A percentile compares a stretch with the other conserved stretches of the same genome.
Conservation (phyloP, 306 rosid species). For the Pachyrhizus erosus region DNA sequence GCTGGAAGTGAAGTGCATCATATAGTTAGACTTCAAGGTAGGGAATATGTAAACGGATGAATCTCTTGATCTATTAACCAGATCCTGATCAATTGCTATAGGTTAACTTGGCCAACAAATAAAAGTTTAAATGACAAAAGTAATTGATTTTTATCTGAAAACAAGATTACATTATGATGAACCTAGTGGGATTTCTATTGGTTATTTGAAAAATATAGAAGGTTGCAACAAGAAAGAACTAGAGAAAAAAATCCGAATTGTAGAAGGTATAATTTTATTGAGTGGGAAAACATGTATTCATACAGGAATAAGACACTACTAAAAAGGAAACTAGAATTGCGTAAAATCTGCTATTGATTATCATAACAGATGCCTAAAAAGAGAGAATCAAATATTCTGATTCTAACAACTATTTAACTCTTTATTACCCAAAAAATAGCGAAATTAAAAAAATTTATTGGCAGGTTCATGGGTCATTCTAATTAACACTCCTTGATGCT, state of each 20-base stretch:
- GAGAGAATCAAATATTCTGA: background rate
- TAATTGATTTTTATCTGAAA: conserved; percentile 1
- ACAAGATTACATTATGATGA: background rate
- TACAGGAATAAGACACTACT: too few species aligned
- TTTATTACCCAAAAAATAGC: background rate
- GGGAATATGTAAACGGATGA: background rate
- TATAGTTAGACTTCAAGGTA: background rate
- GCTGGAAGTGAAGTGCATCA: background rate
- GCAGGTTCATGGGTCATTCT: background rate
- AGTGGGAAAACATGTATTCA: background rate
- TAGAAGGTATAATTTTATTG: background rate
- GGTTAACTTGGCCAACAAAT: conserved; percentile 22
- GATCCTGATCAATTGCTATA: background rate
- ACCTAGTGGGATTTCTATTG: background rate
- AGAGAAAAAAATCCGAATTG: too few species aligned
- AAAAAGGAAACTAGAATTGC: background rate
- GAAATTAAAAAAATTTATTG: background rate
- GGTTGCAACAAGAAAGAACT: too few species aligned
- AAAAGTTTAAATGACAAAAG: conserved; percentile 7
- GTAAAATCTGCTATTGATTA: background rate
- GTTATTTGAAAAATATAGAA: too few species aligned
- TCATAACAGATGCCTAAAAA: background rate
- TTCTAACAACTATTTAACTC: background rate
- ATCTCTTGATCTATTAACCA: background rate
- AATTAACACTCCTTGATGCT: too few species aligned